phyloP scores from a whole-genome alignment of 164 flowering plant genomes.

The Annona cherimola region DNA sequence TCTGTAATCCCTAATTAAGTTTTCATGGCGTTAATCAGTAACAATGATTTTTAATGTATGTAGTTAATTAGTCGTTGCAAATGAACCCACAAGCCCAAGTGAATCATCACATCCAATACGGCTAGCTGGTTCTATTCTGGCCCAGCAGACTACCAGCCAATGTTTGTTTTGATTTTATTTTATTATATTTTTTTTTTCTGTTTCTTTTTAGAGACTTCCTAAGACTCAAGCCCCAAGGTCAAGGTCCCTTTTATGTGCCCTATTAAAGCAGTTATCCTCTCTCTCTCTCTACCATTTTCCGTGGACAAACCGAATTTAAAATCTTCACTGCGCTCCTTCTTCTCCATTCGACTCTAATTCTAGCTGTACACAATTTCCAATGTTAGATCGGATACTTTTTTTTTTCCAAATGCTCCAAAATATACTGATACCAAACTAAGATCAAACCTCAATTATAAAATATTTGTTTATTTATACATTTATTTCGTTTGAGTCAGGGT shows the following conservation, averaged over 20 bases:
- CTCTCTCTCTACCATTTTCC: neutral
- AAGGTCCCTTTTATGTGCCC: neutral
- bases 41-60: no score
- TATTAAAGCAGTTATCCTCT: neutral
- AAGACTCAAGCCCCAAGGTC: neutral
- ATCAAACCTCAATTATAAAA: neutral
- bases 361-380: neutral
- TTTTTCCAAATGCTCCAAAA: neutral
- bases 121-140: no score
- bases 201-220: neutral
- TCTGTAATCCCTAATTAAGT: neutral
- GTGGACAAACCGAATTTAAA: neutral
- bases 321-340: neutral
- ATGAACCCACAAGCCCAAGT: no score
- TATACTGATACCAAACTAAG: neutral
- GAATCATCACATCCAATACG: no score
- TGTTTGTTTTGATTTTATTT: neutral
- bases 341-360: neutral
- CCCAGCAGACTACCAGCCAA: no score
- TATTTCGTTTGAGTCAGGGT: conserved; percentile 37
- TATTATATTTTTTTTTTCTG: neutral
- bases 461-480: neutral
- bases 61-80: no score
- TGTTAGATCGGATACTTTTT: neutral
- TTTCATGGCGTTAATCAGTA: neutral